Evolutionary conservation across 257 asterid species (phyloP), one percentile per base, ranked within the genome.

Genomic region (Mentha longifolia): DNA sequence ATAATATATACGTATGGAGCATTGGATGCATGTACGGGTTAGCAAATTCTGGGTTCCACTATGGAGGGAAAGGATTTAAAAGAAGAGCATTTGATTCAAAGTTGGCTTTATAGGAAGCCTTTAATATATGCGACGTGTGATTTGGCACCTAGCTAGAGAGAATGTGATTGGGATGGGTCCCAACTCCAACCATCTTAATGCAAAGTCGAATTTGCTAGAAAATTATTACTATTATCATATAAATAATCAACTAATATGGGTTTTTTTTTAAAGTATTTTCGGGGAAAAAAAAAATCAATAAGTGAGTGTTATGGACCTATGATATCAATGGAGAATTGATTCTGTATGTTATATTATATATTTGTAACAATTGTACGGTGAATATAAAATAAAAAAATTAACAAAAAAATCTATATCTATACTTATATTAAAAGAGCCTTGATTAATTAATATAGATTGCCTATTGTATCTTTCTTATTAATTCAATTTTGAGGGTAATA

Each of bases 11-110:
- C 25, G 25, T 22, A 22, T 22, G 25, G 25, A 22, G 2, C 25
- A 22, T 22, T 15, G 10, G n/a, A 4, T 22, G 37, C 37, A 57
- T 61, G 46, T 9, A 62, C 16, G 25, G 6, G 49, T 12, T 43
- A 55, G 74, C 61, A 79, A 78, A 84, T 85, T 79, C 77, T 51
- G 56, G 46, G 61, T 78, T 86, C 87, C 89, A 85, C 91, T 78
- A 45, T 71, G 88, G 78, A 83, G 59, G 84, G 68, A 74, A 68
- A 70, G 67, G 61, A 69, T 42, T 25, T 47, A 78, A n/a, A 82
- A 65, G 50, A 73, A 79, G 68, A 80, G 92, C 81, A 88, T 85
- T 71, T 71, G 94, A 84, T 91, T 81, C 95, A 20, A 68, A 71
- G 66, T 39, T 77, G 19, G n/a, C n/a, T n/a, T n/a, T n/a, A n/a